Base-by-base conservation (phyloP, 108 stramenopile species). In the Pseudonitzschia delicatissima region DNA sequence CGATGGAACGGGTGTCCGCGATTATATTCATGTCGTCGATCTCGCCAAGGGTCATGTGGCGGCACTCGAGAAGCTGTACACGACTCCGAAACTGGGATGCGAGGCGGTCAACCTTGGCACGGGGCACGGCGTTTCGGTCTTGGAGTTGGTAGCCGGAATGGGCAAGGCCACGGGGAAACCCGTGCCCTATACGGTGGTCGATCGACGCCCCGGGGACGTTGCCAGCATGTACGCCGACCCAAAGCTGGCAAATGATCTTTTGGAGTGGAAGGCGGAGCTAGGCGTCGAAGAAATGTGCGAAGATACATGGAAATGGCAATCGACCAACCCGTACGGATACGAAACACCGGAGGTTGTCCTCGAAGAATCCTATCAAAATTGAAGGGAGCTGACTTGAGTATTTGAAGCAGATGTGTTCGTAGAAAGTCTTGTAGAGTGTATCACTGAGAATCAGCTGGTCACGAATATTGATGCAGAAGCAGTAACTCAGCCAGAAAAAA, bases 21-120 rank as follows among this genome's bases (percentile, higher is more conserved):
- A 99, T 76, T 99, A 99, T 81, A 96, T 99, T 58, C 99, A 99
- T 69, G 99, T 99, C 1, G 93, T 99, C 1, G 99, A 99, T 78
- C 84, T 98, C 55, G 99, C 98, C 23, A 87, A 85, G 61, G 98
- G 98, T 18, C 98, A 99, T 66, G 89, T 96, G 4, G 90, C 88
- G 23, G 98, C 98, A 0, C 65, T 99, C 40, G 83, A 96, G 40
- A 90, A 92, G 55, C 73, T 98, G 32, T 86, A 92, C 65, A 55
- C 59, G 8, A 78, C 80, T 20, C 33, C 17, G n/a, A 64, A 77
- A 17, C 68, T 81, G 25, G 93, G 93, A 12, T 95, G 90, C 72
- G 81, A 82, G 57, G 87, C 90, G 2, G 93, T 98, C 74, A 99
- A 99, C 73, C 69, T 99, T 18, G 99, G 99, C 7, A 99, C 98